Conservation (phyloP, 768 basidiomycete species). For the Boletus sp. region DNA sequence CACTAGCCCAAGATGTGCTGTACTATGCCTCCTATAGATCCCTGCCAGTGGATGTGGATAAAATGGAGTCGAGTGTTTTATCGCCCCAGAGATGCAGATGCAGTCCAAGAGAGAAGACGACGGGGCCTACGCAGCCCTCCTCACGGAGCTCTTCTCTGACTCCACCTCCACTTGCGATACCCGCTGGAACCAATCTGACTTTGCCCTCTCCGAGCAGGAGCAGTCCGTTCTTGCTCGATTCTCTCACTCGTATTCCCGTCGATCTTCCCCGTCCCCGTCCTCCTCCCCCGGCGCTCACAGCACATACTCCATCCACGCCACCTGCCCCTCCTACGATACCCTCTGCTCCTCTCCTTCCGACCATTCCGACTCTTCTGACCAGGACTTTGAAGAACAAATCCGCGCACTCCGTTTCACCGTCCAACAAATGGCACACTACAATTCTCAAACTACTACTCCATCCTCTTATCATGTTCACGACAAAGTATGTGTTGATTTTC, state of each 20-base stretch:
- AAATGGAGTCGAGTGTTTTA: no score
- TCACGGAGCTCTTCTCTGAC: conserved; percentile 28
- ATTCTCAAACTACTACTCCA: not conserved
- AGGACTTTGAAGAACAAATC: conserved; percentile 26
- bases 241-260: not conserved
- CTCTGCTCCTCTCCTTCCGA: conserved; percentile 31
- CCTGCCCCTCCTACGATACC: conserved; percentile 31
- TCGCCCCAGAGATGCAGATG: not conserved
- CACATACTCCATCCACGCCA: conserved; percentile 13
- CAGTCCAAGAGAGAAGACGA: conserved; percentile 32
- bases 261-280: conserved; percentile 29
- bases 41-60: no score
- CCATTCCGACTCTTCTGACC: conserved; percentile 1
- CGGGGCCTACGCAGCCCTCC: conserved; percentile 27
- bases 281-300: conserved; percentile 32
- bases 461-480: conserved; percentile 1
- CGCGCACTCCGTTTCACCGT: conserved; percentile 37
- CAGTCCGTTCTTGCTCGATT: not conserved
- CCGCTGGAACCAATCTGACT: conserved; percentile 35
- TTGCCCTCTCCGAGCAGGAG: conserved; percentile 27
- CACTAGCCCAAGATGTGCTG: no score
- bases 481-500: conserved; percentile 3
- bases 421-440: conserved; percentile 34
- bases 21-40: no score
- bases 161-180: conserved; percentile 22